Conservation (phyloP, 1,139 yeast genomes). For the Pichia sp. region DNA sequence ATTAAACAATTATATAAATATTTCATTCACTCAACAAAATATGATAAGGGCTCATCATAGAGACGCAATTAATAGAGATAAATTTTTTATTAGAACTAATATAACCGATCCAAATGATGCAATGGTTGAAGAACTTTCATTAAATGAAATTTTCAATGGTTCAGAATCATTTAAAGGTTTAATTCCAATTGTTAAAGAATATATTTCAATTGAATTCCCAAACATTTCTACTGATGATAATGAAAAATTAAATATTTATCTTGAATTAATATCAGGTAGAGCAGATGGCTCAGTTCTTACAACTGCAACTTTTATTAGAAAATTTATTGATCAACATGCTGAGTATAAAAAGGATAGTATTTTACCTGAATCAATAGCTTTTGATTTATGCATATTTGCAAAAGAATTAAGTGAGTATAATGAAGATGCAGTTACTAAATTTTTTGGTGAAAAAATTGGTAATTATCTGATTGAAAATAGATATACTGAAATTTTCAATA, state of each 20-base stretch:
- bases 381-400: conserved; percentile 54
- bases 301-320: conserved; percentile 71
- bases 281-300: conserved; percentile 78
- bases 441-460: conserved; percentile 28
- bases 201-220: conserved; percentile 24
- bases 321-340: conserved; percentile 52
- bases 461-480: conserved; percentile 18
- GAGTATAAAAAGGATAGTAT: conserved; percentile 73
- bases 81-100: conserved; percentile 26
- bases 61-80: conserved; percentile 41
- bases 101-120: conserved; percentile 20
- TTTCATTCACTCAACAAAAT: conserved; percentile 76
- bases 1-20: conserved; percentile 76
- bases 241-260: conserved; percentile 43
- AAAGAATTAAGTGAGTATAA: conserved; percentile 28
- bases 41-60: conserved; percentile 81
- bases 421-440: conserved; percentile 19
- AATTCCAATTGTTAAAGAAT: conserved; percentile 41
- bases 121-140: conserved; percentile 36
- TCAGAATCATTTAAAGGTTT: conserved; percentile 35
- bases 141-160: conserved; percentile 79
- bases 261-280: conserved; percentile 65
- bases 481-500: conserved; percentile 11
- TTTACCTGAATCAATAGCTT: conserved; percentile 59
- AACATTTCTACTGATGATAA: conserved; percentile 25